Conservation (phyloP, 345 rosid species). For the Gossypium turneri region DNA sequence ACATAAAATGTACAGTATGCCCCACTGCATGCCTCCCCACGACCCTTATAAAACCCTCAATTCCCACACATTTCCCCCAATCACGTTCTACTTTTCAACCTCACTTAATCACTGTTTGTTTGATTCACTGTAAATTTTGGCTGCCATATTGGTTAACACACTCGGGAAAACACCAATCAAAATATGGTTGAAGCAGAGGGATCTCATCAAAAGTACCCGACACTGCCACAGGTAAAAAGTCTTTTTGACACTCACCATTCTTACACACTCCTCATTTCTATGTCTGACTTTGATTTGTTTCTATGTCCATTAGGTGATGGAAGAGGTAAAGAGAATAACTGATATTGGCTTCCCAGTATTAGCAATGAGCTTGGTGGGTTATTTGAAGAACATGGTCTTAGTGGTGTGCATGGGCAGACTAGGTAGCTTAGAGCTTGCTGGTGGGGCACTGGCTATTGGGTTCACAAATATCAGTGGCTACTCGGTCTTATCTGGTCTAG, state of each 20-base stretch:
- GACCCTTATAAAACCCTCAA: slow-evolving; percentile 14
- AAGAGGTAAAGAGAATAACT: slow-evolving; percentile 61
- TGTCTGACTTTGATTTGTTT: background rate
- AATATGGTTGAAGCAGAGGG: slow-evolving; percentile 39
- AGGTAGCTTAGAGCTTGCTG: slow-evolving; percentile 88
- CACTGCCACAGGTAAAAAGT: slow-evolving; percentile 62
- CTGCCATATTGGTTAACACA: background rate
- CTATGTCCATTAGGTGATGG: slow-evolving; percentile 41
- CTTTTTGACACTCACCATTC: background rate
- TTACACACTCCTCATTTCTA: background rate
- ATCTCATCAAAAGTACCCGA: slow-evolving; percentile 41
- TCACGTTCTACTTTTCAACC: background rate
- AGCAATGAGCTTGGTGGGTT: slow-evolving; percentile 64
- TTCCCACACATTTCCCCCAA: background rate
- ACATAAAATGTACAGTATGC: background rate
- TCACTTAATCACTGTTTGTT: slow-evolving; percentile 1
- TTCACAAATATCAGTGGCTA: slow-evolving; percentile 94
- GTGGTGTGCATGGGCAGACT: slow-evolving; percentile 84
- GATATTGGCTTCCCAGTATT: slow-evolving; percentile 70
- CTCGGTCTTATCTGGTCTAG: slow-evolving; percentile 81
- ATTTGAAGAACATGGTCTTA: slow-evolving; percentile 65
- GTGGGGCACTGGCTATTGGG: slow-evolving; percentile 85
- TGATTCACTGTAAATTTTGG: background rate
- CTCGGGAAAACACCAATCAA: slow-evolving; percentile 8
- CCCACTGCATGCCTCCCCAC: background rate